A percentile compares a stretch with the other conserved stretches of the same genome.
phyloP scores from a whole-genome alignment of 257 asterid genomes.

The Nicotiana noctiflora region DNA sequence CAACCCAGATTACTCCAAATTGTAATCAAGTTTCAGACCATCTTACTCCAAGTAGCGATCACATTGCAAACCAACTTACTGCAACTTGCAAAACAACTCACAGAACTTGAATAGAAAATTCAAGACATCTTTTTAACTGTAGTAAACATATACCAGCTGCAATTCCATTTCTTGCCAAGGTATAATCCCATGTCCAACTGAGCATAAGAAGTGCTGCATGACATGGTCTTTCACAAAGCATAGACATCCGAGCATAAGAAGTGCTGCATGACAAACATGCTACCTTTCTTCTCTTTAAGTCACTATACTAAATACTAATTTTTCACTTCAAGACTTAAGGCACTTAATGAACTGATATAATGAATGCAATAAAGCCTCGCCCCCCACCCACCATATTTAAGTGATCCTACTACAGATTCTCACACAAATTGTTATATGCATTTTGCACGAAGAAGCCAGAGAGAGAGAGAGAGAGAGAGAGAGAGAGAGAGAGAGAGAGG shows the following conservation, averaged over 20 bases:
- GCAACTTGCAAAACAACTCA: too few relatives aligned
- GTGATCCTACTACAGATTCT: not conserved
- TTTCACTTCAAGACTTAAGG: not conserved
- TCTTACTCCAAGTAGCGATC: too few relatives aligned
- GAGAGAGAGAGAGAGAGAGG: too few relatives aligned
- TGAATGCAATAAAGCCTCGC: not conserved
- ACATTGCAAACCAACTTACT: too few relatives aligned
- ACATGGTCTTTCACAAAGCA: not conserved
- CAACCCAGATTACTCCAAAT: too few relatives aligned
- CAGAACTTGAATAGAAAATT: too few relatives aligned
- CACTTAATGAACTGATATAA: not conserved
- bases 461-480: not conserved
- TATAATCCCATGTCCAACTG: too few relatives aligned
- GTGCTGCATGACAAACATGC: not conserved
- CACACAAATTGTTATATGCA: not conserved
- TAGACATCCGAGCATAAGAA: not conserved
- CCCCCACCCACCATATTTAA: not conserved
- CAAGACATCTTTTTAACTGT: too few relatives aligned
- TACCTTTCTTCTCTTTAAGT: conserved; percentile 2
- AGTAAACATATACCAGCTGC: too few relatives aligned
- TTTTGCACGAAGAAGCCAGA: not conserved
- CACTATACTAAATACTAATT: not conserved
- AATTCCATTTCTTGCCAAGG: too few relatives aligned
- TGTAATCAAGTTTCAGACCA: too few relatives aligned
- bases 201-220: not conserved